phyloP scores from a whole-genome alignment of 2,329 filamentous ascomycete species.

The Cladosporium sp. region DNA sequence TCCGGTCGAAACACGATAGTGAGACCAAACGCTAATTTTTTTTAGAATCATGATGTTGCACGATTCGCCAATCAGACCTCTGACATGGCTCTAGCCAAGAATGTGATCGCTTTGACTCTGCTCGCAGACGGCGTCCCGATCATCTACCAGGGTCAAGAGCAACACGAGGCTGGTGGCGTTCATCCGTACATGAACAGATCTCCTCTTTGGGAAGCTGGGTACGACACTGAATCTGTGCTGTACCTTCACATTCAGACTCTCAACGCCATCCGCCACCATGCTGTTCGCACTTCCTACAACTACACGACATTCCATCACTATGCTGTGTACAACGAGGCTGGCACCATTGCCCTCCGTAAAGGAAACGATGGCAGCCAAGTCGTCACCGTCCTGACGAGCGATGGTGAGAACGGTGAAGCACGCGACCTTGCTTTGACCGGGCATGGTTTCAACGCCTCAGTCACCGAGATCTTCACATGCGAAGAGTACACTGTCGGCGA shows the following conservation, averaged over 20 bases:
- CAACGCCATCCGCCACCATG: conserved; percentile 47
- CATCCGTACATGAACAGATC: conserved; percentile 38
- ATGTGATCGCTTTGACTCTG: conserved; percentile 41
- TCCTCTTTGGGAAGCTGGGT: conserved; percentile 41
- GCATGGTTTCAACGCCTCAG: conserved; percentile 33
- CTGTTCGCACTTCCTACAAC: conserved; percentile 38
- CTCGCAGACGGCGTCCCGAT: conserved; percentile 46
- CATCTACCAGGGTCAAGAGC: conserved; percentile 46
- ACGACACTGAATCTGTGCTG: conserved; percentile 42
- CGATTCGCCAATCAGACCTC: conserved; percentile 41
- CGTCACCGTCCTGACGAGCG: conserved; percentile 47
- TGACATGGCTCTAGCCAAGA: conserved; percentile 41
- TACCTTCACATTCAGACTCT: conserved; percentile 43
- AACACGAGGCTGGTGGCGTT: conserved; percentile 40
- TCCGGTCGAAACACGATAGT: background rate
- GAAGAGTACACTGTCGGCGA: conserved; percentile 29
- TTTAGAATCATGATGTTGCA: conserved; percentile 41
- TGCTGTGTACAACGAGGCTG: conserved; percentile 46
- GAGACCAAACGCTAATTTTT: background rate
- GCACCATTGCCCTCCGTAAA: conserved; percentile 49
- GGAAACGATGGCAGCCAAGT: conserved; percentile 43
- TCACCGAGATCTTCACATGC: conserved; percentile 40
- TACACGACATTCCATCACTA: conserved; percentile 47
- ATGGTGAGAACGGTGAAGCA: conserved; percentile 37
- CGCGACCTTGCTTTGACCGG: conserved; percentile 38